Conservation (phyloP, 768 basidiomycete species). For the Amanita thiersii region DNA sequence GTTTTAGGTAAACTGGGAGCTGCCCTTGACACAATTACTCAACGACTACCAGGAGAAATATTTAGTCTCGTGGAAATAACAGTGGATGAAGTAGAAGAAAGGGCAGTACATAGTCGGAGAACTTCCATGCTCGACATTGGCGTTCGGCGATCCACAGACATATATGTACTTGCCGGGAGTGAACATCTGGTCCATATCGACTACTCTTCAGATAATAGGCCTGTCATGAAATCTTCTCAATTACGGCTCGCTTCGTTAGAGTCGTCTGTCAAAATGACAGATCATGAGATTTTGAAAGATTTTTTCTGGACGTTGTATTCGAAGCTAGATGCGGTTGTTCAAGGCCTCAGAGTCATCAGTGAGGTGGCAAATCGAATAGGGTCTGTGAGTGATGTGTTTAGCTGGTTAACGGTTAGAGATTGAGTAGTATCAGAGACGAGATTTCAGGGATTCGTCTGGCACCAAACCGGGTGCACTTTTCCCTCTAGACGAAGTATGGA, state of each 20-base stretch:
- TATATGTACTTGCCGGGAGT: slow-evolving; percentile 40
- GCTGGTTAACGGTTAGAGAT: not conserved
- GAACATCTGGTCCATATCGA: slow-evolving; percentile 17
- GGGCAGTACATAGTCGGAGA: slow-evolving; percentile 71
- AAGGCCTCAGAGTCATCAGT: slow-evolving; percentile 82
- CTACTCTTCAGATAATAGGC: slow-evolving; percentile 9
- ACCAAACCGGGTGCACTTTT: slow-evolving; percentile 71
- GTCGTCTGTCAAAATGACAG: slow-evolving; percentile 58
- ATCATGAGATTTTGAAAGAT: slow-evolving; percentile 83
- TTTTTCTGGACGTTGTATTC: slow-evolving; percentile 98
- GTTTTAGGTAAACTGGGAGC: slow-evolving; percentile 83
- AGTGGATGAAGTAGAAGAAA: slow-evolving; percentile 85
- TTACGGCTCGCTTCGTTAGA: slow-evolving; percentile 69
- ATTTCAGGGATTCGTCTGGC: slow-evolving; percentile 83
- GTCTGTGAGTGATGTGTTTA: slow-evolving; percentile 53
- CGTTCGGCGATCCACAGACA: slow-evolving; percentile 36
- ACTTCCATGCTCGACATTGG: slow-evolving; percentile 28
- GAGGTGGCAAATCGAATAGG: slow-evolving; percentile 90
- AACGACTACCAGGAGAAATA: slow-evolving; percentile 78
- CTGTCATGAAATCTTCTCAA: slow-evolving; percentile 13
- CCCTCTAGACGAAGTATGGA: slow-evolving; percentile 83
- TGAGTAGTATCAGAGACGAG: slow-evolving; percentile 55
- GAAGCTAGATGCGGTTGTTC: slow-evolving; percentile 88
- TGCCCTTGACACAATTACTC: slow-evolving; percentile 75
- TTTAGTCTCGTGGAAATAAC: slow-evolving; percentile 81